Evolutionary conservation across 2,329 filamentous ascomycete species (phyloP).

Genomic region (Raffaelea albimanens): DNA sequence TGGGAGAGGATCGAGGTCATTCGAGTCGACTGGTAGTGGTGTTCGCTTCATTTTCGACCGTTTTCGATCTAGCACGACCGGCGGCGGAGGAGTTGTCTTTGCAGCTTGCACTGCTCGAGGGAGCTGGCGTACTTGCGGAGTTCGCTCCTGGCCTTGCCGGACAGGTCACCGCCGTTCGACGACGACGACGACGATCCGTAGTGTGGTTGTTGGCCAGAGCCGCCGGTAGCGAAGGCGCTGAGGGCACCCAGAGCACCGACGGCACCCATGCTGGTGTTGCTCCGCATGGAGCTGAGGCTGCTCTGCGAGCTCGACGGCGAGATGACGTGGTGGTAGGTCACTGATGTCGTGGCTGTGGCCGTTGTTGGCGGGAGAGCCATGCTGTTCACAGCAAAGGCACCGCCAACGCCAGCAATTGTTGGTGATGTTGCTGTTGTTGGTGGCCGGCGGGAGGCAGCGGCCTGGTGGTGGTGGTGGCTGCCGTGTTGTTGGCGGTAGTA

Average conservation of each 20-base stretch:
- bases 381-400: conserved; percentile 8
- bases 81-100: conserved; percentile 50
- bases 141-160: conserved; percentile 68
- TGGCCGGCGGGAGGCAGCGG: conserved; percentile 11
- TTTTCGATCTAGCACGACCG: conserved; percentile 45
- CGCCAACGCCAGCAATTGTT: conserved; percentile 15
- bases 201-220: conserved; percentile 1
- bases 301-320: conserved; percentile 73
- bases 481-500: not conserved
- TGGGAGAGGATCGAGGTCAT: too few species aligned
- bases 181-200: conserved; percentile 31
- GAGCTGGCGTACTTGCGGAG: conserved; percentile 78
- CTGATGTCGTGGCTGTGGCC: conserved; percentile 10
- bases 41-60: not conserved
- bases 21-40: not conserved
- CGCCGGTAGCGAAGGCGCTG: conserved; percentile 9
- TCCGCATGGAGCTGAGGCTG: conserved; percentile 72
- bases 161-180: conserved; percentile 46
- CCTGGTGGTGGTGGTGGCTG: conserved; percentile 20
- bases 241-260: conserved; percentile 9
- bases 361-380: conserved; percentile 5
- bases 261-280: conserved; percentile 29
- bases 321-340: conserved; percentile 34
- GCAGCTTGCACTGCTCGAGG: conserved; percentile 69
- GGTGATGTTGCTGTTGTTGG: conserved; percentile 14